Base-by-base conservation (phyloP, 306 rosid genomes). In the Ceratonia siliqua region DNA sequence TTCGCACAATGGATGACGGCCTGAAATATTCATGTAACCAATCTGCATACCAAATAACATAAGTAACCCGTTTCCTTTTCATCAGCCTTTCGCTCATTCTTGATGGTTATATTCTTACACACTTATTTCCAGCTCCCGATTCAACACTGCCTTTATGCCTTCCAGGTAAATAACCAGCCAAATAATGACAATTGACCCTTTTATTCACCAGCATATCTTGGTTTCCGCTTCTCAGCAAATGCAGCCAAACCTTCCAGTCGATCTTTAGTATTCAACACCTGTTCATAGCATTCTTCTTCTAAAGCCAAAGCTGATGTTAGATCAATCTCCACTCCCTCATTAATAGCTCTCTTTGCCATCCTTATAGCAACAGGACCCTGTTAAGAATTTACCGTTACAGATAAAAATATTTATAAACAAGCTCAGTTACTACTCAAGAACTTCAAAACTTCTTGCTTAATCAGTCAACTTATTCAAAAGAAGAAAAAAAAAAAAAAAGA, bases 291-390 rank as follows among this genome's bases (percentile, higher is more conserved):
- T 28, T 90, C 87, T 79, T 87, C 89, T 89, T 90, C 97, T 75
- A 87, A 64, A 41, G 55, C 81, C 86, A 90, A 58, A 54, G 84
- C 89, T 28, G 93, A 86, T 56, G 22, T 46, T 78, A 80, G 76
- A 78, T 83, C 87, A 59, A 80, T 83, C 72, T 86, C 96, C 33
- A 85, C 35, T 27, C 96, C 97, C 79, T 90, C 88, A 8, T 86
- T 74, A 30, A 91, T 88, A 18, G 99, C 97, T 84, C 69, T 82
- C 79, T 94, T 92, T 1, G 93, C 99, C 96, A 92, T 85, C 86
- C 88, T 90, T 82, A 87, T 28, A 68, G 97, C 99, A 32, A 94
- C 24, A 32, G 97, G 99, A 69, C 99, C 99, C 97, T 94, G 87
- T 70, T 41, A 56, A 85, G 52, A 73, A 54, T 28, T 56, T 27